Evolutionary conservation across 2,329 filamentous ascomycete species (phyloP).

Genomic region (Epichloe glyceriae): DNA sequence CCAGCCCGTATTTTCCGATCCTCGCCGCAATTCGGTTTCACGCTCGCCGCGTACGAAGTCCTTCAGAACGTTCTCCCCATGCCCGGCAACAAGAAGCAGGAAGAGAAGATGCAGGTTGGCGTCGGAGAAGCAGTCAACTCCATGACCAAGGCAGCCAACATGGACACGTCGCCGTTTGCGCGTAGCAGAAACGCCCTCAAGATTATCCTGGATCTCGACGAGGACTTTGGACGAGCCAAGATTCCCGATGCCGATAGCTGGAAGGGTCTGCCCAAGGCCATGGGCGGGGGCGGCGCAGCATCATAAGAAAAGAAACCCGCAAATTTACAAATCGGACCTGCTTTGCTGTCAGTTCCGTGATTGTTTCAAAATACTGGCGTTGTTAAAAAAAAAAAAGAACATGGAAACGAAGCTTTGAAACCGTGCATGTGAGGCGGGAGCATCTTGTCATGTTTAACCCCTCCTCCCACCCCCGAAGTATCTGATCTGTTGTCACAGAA

Average conservation of each 20-base stretch:
- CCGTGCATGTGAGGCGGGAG: no score
- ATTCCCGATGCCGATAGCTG: constrained; percentile 40
- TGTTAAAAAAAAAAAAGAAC: no score
- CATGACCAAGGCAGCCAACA: constrained; percentile 10
- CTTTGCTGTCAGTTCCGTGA: no score
- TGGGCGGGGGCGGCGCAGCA: constrained; percentile 27
- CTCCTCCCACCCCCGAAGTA: no score
- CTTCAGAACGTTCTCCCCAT: constrained; percentile 65
- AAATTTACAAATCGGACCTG: no score
- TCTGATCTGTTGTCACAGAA: no score
- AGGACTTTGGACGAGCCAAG: constrained; percentile 73
- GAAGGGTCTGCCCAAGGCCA: constrained; percentile 37
- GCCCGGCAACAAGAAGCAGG: constrained; percentile 50
- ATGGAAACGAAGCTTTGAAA: no score
- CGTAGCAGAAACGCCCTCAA: constrained; percentile 82
- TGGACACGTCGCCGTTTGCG: constrained; percentile 36
- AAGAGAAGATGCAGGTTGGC: constrained; percentile 41
- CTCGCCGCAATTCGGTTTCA: constrained; percentile 96
- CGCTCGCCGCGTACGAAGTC: constrained; percentile 87
- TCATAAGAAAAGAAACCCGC: neutral
- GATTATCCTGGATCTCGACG: constrained; percentile 86
- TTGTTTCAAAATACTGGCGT: no score
- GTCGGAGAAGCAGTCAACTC: constrained; percentile 49
- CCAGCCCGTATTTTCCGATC: constrained; percentile 90
- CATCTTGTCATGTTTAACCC: no score